Conservation (phyloP, 169 alveolate species). For the Plasmodium coatneyi region DNA sequence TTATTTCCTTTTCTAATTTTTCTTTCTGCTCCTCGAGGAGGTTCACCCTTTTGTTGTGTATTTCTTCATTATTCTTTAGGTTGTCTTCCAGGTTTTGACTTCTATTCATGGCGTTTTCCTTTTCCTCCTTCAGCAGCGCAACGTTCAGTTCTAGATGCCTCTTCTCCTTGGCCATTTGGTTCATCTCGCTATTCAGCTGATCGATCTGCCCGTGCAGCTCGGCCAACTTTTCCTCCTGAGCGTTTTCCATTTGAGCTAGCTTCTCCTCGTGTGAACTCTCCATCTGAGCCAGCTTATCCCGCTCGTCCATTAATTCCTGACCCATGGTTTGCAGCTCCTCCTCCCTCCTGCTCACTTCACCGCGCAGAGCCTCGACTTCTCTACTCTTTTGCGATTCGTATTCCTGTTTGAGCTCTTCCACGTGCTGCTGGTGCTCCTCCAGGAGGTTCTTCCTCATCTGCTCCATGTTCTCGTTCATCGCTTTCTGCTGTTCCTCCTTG, state of each 20-base stretch:
- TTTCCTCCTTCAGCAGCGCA: slow-evolving; percentile 55
- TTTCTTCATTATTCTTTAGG: slow-evolving; percentile 57
- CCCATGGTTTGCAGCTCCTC: neutral
- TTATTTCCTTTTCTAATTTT: slow-evolving; percentile 43
- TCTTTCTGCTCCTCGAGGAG: slow-evolving; percentile 25
- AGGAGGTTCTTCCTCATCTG: neutral
- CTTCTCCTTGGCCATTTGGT: slow-evolving; percentile 12
- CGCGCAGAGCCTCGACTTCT: slow-evolving; percentile 28
- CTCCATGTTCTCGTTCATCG: slow-evolving; percentile 7
- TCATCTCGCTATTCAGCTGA: neutral
- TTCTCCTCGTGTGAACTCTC: neutral
- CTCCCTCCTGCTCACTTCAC: slow-evolving; percentile 12
- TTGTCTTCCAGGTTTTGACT: slow-evolving; percentile 52
- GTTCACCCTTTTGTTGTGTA: slow-evolving; percentile 12
- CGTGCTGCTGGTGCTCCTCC: slow-evolving; percentile 25
- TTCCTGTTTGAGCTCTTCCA: slow-evolving; percentile 20
- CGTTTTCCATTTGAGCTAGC: neutral
- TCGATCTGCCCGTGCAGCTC: neutral
- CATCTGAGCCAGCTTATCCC: neutral
- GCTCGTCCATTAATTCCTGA: too few relatives aligned
- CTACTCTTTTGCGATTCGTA: slow-evolving; percentile 19
- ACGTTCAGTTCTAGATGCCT: slow-evolving; percentile 30
- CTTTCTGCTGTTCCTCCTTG: slow-evolving; percentile 28
- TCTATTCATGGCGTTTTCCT: slow-evolving; percentile 15
- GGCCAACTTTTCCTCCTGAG: neutral